These are phyloP conservation scores for Colletotrichum theobromicola DNA, from an alignment of 2,329 filamentous ascomycete genomes.

Conservation along the genomic window DNA sequence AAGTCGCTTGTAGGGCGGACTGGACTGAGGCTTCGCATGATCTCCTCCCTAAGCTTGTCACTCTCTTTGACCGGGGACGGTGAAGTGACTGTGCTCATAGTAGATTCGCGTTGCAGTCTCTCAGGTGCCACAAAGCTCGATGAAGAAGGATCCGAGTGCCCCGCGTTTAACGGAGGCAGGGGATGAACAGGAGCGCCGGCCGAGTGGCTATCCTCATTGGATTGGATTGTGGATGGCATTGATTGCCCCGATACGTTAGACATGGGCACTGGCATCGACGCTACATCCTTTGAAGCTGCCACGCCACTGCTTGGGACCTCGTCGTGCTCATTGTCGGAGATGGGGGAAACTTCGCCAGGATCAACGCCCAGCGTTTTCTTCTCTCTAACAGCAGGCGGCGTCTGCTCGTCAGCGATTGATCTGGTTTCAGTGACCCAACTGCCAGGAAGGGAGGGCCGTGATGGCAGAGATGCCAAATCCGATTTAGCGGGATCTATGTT, in stretches of 20 bases:
- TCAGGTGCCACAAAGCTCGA: slow-evolving; percentile 39
- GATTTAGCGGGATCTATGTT: neutral
- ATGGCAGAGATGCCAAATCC: neutral
- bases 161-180: slow-evolving; percentile 25
- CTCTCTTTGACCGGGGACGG: slow-evolving; percentile 69
- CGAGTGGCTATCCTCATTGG: neutral
- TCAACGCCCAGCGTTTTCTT: neutral
- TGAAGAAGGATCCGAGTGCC: slow-evolving; percentile 21
- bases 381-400: neutral
- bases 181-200: neutral
- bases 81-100: slow-evolving; percentile 53
- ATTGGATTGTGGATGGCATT: neutral
- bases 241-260: neutral
- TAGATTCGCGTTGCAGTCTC: slow-evolving; percentile 45
- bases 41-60: slow-evolving; percentile 75
- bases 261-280: neutral
- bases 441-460: slow-evolving; percentile 33
- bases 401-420: neutral
- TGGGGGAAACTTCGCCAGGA: slow-evolving; percentile 23
- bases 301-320: neutral
- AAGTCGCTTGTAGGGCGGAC: slow-evolving; percentile 32
- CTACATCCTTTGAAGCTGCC: neutral
- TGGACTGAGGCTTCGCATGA: slow-evolving; percentile 71
- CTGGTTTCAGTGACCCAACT: slow-evolving; percentile 34
- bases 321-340: slow-evolving; percentile 22